Evolutionary conservation across 2,329 filamentous ascomycete genomes (phyloP).

Genomic region (Hymenoscyphus fraxineus): DNA sequence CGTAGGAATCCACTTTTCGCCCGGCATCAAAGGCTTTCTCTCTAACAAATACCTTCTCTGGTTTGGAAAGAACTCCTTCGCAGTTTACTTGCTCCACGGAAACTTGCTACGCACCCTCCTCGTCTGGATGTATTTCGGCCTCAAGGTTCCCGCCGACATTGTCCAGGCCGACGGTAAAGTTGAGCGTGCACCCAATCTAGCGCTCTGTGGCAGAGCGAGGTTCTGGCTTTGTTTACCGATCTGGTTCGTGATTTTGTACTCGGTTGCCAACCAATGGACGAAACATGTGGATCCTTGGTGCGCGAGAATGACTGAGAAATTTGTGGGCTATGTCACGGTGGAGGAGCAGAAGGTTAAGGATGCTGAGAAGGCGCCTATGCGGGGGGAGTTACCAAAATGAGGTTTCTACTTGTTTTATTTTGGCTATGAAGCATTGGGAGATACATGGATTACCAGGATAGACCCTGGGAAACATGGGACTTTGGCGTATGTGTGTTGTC

Average conservation of each 20-base stretch:
- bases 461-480: constrained; percentile 3
- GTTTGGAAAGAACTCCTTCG: constrained; percentile 61
- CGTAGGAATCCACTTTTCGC: constrained; percentile 51
- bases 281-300: constrained; percentile 52
- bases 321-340: constrained; percentile 31
- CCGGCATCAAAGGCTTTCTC: constrained; percentile 48
- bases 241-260: constrained; percentile 47
- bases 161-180: constrained; percentile 35
- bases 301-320: constrained; percentile 41
- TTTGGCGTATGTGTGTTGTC: not conserved
- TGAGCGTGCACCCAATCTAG: constrained; percentile 36
- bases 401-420: not conserved
- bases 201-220: constrained; percentile 37
- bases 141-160: constrained; percentile 35
- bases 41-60: constrained; percentile 55
- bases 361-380: constrained; percentile 17
- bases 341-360: constrained; percentile 14
- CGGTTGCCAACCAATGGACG: constrained; percentile 48
- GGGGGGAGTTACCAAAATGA: constrained; percentile 6
- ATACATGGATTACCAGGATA: constrained; percentile 7
- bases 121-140: constrained; percentile 56
- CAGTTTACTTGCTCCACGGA: constrained; percentile 62
- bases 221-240: constrained; percentile 41
- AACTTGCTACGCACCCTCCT: constrained; percentile 56
- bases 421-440: not conserved